Evolutionary conservation across 768 basidiomycete genomes (phyloP).

Genomic region (Sporobolomyces pararoseus): DNA sequence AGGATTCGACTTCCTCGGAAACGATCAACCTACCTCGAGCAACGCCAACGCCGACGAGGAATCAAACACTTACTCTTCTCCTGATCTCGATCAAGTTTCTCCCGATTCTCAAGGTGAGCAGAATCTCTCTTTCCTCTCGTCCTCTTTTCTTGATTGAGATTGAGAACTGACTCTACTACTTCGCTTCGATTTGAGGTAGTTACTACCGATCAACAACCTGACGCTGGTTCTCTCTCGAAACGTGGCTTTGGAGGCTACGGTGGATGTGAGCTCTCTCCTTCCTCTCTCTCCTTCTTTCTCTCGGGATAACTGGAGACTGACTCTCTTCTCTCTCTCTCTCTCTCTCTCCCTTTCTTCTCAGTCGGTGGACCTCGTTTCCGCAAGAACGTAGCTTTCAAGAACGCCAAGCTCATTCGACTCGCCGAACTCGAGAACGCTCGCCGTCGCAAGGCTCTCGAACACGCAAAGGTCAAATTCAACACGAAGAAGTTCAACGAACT

Average conservation of each 20-base stretch:
- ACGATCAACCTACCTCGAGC: too few relatives aligned
- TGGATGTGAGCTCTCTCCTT: too few relatives aligned
- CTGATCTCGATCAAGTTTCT: not conserved
- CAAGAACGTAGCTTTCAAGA: not conserved
- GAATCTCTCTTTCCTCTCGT: not conserved
- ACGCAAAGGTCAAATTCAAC: not conserved
- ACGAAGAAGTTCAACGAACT: constrained; percentile 22
- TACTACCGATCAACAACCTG: not conserved
- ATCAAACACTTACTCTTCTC: not conserved
- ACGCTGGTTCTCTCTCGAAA: not conserved
- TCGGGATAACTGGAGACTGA: too few relatives aligned
- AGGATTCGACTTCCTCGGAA: not conserved
- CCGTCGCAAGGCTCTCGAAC: constrained; percentile 1
- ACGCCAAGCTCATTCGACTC: constrained; percentile 1
- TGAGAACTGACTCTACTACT: too few relatives aligned
- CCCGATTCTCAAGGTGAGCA: not conserved
- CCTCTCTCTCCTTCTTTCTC: too few relatives aligned
- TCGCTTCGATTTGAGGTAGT: too few relatives aligned
- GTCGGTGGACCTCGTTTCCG: not conserved
- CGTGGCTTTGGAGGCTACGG: too few relatives aligned
- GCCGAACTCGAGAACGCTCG: constrained; percentile 8
- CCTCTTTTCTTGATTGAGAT: too few relatives aligned
- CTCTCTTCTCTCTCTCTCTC: too few relatives aligned
- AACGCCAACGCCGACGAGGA: too few relatives aligned
- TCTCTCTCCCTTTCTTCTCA: too few relatives aligned